Conservation (phyloP, 2,329 filamentous ascomycete species). For the Aspergillus cejpii region DNA sequence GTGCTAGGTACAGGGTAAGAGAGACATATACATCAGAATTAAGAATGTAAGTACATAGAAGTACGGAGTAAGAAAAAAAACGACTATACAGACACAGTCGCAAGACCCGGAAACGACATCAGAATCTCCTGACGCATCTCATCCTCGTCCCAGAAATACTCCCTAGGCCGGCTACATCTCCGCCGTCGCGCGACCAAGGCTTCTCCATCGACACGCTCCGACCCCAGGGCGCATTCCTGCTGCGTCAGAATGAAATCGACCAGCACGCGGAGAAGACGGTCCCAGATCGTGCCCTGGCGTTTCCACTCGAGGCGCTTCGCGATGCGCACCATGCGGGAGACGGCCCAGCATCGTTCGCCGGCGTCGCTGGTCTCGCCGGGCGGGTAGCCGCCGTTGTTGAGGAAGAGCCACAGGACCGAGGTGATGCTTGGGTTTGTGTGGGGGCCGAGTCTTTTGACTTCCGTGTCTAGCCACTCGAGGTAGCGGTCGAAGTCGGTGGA, state of each 20-base stretch:
- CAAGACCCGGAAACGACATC: too few relatives aligned
- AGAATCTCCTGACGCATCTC: constrained; percentile 25
- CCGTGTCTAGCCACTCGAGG: constrained; percentile 23
- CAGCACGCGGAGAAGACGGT: constrained; percentile 21
- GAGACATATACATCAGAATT: not conserved
- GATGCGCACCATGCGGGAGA: constrained; percentile 29
- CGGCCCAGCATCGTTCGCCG: constrained; percentile 28
- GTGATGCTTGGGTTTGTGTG: constrained; percentile 25
- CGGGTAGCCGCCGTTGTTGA: constrained; percentile 26
- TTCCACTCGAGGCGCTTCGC: constrained; percentile 30
- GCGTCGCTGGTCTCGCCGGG: constrained; percentile 15
- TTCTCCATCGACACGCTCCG: constrained; percentile 15
- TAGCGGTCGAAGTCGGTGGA: constrained; percentile 24
- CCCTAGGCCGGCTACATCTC: constrained; percentile 8
- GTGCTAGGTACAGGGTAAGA: too few relatives aligned
- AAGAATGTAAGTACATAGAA: constrained; percentile 2
- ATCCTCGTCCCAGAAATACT: constrained; percentile 25
- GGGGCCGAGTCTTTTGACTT: constrained; percentile 21
- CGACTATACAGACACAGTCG: not conserved
- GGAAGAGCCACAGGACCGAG: constrained; percentile 28
- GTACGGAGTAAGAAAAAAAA: too few relatives aligned
- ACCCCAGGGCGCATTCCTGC: constrained; percentile 26
- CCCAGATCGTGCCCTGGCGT: constrained; percentile 24
- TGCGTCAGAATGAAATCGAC: constrained; percentile 25
- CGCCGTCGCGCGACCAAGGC: constrained; percentile 21